Percentiles rank a stretch among this genome's conserved stretches.
phyloP scores from a whole-genome alignment of 768 basidiomycete species.

The Cytidiella melzeri region DNA sequence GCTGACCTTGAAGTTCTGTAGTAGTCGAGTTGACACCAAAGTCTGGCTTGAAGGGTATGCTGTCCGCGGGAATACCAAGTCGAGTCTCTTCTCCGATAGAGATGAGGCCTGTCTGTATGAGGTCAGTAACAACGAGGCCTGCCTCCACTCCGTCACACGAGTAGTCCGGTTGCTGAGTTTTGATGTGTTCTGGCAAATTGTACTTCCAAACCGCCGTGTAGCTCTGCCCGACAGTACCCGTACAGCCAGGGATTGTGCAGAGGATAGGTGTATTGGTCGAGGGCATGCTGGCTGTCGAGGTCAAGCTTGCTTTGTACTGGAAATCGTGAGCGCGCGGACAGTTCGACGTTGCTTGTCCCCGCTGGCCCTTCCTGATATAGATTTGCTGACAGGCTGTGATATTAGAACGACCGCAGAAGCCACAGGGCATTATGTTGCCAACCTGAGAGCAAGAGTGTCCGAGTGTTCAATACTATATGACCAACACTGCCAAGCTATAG shows the following conservation, averaged over 20 bases:
- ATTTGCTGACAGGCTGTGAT: neutral
- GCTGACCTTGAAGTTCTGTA: no score
- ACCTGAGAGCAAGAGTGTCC: conserved; percentile 7
- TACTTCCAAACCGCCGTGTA: conserved; percentile 26
- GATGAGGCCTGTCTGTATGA: conserved; percentile 4
- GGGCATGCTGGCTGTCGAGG: conserved; percentile 15
- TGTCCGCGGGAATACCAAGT: conserved; percentile 5
- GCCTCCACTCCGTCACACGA: neutral
- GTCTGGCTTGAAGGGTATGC: conserved; percentile 5
- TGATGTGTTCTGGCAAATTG: conserved; percentile 23
- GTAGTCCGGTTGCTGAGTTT: conserved; percentile 18
- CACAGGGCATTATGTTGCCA: conserved; percentile 19
- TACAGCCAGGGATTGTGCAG: conserved; percentile 17
- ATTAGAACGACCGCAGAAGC: conserved; percentile 20
- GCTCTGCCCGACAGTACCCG: neutral
- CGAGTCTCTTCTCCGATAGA: conserved; percentile 4
- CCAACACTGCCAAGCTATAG: neutral
- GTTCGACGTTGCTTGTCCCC: conserved; percentile 13
- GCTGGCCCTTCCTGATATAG: conserved; percentile 14
- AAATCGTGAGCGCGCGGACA: conserved; percentile 14
- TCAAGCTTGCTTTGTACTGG: conserved; percentile 10
- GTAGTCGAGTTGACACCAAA: no score
- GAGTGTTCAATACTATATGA: neutral
- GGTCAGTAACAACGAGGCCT: neutral
- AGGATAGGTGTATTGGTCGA: conserved; percentile 26